Percentiles rank a stretch among this genome's conserved stretches.
phyloP scores from a whole-genome alignment of 345 rosid genomes.

The Dovyalis caffra region DNA sequence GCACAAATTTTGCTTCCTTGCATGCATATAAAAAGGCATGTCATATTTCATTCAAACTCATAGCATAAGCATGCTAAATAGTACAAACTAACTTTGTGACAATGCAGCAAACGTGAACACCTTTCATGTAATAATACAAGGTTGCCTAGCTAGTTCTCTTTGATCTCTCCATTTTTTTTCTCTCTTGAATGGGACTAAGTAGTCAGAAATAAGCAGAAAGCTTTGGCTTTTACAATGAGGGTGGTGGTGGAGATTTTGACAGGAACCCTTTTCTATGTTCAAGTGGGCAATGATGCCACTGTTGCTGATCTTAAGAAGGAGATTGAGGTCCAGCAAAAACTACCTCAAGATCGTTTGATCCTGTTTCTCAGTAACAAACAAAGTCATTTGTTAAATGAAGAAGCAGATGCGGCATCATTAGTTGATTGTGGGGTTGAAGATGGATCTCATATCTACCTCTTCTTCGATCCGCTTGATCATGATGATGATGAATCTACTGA shows the following conservation, averaged over 20 bases:
- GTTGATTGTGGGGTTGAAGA: slow-evolving; percentile 49
- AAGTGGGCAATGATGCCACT: slow-evolving; percentile 49
- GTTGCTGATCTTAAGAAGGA: slow-evolving; percentile 55
- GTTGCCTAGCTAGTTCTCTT: neutral
- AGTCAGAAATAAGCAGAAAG: neutral
- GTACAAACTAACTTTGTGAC: slow-evolving; percentile 16
- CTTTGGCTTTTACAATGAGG: slow-evolving; percentile 39
- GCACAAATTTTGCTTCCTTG: neutral
- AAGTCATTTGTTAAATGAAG: slow-evolving; percentile 15
- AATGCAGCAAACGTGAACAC: slow-evolving; percentile 28
- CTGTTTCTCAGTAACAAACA: slow-evolving; percentile 32
- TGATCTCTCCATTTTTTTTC: neutral
- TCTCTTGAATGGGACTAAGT: too few relatives aligned
- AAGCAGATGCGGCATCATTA: slow-evolving; percentile 42
- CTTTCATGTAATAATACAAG: slow-evolving; percentile 3
- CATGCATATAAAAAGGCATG: neutral
- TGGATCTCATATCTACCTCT: slow-evolving; percentile 62
- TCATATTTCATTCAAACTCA: neutral
- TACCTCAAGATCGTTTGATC: slow-evolving; percentile 56
- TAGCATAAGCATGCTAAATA: slow-evolving; percentile 14
- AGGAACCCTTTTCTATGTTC: slow-evolving; percentile 46
- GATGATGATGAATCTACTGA: slow-evolving; percentile 18
- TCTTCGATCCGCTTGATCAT: slow-evolving; percentile 35
- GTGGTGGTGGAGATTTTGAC: slow-evolving; percentile 71
- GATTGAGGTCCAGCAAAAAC: slow-evolving; percentile 43